Evolutionary conservation across 306 rosid species (phyloP).

Genomic region (Citrullus amarus): DNA sequence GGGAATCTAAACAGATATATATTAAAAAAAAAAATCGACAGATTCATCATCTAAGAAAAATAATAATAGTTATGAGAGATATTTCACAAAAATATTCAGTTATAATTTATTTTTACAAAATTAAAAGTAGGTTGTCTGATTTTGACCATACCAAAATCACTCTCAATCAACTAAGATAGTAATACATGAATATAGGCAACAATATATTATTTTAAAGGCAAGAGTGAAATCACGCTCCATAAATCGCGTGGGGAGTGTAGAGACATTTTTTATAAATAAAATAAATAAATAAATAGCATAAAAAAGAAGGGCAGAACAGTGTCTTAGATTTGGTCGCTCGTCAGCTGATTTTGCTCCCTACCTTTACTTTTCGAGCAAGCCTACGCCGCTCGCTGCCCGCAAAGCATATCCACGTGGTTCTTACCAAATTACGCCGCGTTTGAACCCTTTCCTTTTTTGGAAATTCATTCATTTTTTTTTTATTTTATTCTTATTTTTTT

Average conservation of each 20-base stretch:
- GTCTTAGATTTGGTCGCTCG: slow-evolving; percentile 28
- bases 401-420: neutral
- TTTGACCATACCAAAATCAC: too few species aligned
- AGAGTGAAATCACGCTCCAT: neutral
- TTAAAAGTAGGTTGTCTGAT: too few species aligned
- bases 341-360: slow-evolving; percentile 16
- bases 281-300: neutral
- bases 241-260: neutral
- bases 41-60: too few species aligned
- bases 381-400: neutral
- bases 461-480: neutral
- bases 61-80: too few species aligned
- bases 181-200: too few species aligned
- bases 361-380: slow-evolving; percentile 16
- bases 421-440: slow-evolving; percentile 10
- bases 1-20: too few species aligned
- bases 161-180: too few species aligned
- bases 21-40: too few species aligned
- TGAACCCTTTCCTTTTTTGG: neutral
- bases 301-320: slow-evolving; percentile 8
- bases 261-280: neutral
- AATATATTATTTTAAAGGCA: too few species aligned
- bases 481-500: neutral
- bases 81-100: too few species aligned
- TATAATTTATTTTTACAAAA: too few species aligned